These are phyloP conservation scores for Colletotrichum sp. DNA, from an alignment of 2,329 filamentous ascomycete species.

Conservation along the genomic window DNA sequence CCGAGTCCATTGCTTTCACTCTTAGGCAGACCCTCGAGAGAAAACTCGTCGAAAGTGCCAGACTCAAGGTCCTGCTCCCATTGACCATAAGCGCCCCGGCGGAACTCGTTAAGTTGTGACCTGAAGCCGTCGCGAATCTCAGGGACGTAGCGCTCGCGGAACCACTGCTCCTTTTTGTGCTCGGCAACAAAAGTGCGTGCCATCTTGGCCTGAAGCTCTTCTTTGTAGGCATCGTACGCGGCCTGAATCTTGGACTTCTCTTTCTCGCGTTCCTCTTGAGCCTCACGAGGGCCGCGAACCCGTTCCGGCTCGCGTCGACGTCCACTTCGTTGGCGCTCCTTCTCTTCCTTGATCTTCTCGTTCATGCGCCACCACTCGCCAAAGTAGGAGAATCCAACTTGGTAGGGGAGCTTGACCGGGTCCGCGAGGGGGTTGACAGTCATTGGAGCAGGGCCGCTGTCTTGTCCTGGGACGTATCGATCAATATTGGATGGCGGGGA, in stretches of 20 bases:
- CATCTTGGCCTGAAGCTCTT: slow-evolving; percentile 77
- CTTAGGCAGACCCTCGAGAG: slow-evolving; percentile 91
- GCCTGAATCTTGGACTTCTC: slow-evolving; percentile 80
- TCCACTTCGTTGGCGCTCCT: slow-evolving; percentile 72
- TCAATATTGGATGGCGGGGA: slow-evolving; percentile 77
- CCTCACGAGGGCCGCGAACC: slow-evolving; percentile 67
- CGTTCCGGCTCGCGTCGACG: slow-evolving; percentile 70
- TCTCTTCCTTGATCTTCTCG: slow-evolving; percentile 82
- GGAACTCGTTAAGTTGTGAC: slow-evolving; percentile 77
- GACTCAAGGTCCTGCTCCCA: slow-evolving; percentile 89
- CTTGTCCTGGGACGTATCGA: slow-evolving; percentile 81
- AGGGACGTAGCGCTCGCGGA: slow-evolving; percentile 90
- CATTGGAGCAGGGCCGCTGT: slow-evolving; percentile 49
- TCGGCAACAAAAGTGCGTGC: slow-evolving; percentile 87
- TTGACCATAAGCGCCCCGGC: slow-evolving; percentile 78
- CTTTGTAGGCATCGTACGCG: slow-evolving; percentile 71
- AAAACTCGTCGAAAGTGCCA: slow-evolving; percentile 92
- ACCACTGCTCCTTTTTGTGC: slow-evolving; percentile 98
- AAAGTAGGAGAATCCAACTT: slow-evolving; percentile 86
- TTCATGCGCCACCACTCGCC: slow-evolving; percentile 87
- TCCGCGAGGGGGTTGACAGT: slow-evolving; percentile 72
- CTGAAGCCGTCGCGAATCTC: slow-evolving; percentile 80
- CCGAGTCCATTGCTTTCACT: slow-evolving; percentile 88
- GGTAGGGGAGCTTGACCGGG: slow-evolving; percentile 74
- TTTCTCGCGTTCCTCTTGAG: slow-evolving; percentile 76